Conservation (phyloP, 1,284 basidiomycete species). For the Fomitiporia mediterranea region DNA sequence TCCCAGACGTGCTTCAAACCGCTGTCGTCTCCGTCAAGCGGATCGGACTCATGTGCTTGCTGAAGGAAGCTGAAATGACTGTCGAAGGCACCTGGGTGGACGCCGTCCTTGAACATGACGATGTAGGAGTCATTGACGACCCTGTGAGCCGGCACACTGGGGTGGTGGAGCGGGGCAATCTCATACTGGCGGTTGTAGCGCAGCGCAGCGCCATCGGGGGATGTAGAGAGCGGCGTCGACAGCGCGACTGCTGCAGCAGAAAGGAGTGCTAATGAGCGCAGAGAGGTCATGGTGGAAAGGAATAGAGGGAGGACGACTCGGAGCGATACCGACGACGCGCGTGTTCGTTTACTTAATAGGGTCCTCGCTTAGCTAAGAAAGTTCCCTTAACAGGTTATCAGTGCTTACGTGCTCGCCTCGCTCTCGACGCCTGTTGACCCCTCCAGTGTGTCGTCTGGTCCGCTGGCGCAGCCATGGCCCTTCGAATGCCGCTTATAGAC, state of each 20-base stretch:
- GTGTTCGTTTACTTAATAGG: conserved; percentile 6
- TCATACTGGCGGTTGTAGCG: conserved; percentile 41
- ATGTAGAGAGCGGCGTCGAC: conserved; percentile 65
- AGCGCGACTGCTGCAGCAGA: conserved; percentile 36
- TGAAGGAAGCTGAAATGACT: conserved; percentile 75
- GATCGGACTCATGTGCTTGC: conserved; percentile 49
- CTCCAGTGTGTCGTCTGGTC: not conserved
- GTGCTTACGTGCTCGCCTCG: not conserved
- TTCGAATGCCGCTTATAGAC: conserved; percentile 13
- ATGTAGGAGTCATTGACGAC: conserved; percentile 87
- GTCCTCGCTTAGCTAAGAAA: not conserved
- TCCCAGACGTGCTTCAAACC: conserved; percentile 73
- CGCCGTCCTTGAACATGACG: conserved; percentile 76
- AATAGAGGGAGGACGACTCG: conserved; percentile 7
- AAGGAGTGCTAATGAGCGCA: conserved; percentile 36
- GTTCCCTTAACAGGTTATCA: not conserved
- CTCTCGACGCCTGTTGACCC: not conserved
- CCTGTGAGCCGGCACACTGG: conserved; percentile 50
- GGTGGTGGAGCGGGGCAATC: conserved; percentile 49
- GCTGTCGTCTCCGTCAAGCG: conserved; percentile 38
- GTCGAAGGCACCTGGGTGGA: conserved; percentile 50
- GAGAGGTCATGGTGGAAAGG: conserved; percentile 36
- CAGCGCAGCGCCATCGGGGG: conserved; percentile 35
- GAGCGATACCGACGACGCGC: conserved; percentile 5
- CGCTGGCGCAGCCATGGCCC: conserved; percentile 4